phyloP scores from a whole-genome alignment of 306 rosid species.

The Cucurbita maxima region DNA sequence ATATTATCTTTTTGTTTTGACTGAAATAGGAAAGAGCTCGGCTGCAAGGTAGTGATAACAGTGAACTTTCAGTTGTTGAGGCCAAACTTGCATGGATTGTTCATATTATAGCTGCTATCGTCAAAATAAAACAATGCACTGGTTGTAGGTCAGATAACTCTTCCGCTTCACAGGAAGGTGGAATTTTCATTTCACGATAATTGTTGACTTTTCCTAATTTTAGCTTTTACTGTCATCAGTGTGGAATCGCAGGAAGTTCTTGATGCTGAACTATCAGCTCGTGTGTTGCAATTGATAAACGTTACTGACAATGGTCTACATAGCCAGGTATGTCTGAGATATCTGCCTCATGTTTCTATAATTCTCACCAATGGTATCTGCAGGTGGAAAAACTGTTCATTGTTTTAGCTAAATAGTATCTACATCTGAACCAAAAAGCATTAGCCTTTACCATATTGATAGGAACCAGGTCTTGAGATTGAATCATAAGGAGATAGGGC shows the following conservation, averaged over 20 bases:
- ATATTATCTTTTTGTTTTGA: slow-evolving; percentile 14
- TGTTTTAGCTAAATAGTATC: not conserved
- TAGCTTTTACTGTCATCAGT: slow-evolving; percentile 21
- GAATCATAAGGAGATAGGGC: not conserved
- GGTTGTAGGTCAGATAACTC: slow-evolving; percentile 67
- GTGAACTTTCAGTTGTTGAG: slow-evolving; percentile 62
- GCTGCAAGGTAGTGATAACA: slow-evolving; percentile 55
- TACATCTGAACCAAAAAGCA: not conserved
- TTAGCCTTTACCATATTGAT: not conserved
- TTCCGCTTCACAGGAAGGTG: not conserved
- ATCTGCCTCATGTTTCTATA: not conserved
- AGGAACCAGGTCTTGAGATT: not conserved
- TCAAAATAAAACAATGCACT: slow-evolving; percentile 72
- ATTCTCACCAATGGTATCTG: not conserved
- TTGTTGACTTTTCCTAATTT: not conserved
- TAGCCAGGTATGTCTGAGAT: slow-evolving; percentile 50
- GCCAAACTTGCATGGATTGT: slow-evolving; percentile 97
- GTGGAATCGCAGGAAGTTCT: slow-evolving; percentile 83
- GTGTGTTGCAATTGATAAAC: slow-evolving; percentile 78
- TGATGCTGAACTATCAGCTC: slow-evolving; percentile 97
- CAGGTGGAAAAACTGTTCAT: not conserved
- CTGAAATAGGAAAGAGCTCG: slow-evolving; percentile 78
- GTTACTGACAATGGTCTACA: slow-evolving; percentile 88
- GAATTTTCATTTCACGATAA: not conserved
- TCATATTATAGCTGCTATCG: slow-evolving; percentile 87